Evolutionary conservation across 495 filamentous ascomycete species (phyloP).

Genomic region (Penicillium verhagenii): DNA sequence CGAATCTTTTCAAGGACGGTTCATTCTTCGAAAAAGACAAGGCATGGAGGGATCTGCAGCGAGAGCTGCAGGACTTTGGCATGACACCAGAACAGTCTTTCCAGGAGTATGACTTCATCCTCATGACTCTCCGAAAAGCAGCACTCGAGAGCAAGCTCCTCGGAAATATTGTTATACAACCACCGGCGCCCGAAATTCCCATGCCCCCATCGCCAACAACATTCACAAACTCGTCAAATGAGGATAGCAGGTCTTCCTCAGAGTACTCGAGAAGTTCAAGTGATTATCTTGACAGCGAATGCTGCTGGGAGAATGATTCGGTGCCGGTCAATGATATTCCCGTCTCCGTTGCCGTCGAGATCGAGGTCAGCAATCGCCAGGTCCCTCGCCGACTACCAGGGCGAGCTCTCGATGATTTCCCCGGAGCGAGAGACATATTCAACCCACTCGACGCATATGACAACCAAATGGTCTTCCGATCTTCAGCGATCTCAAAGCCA

Average conservation of each 20-base stretch:
- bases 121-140: constrained; percentile 9
- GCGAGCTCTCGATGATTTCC: background rate
- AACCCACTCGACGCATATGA: background rate
- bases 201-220: background rate
- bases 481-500: background rate
- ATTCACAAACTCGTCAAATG: constrained; percentile 1
- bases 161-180: background rate
- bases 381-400: background rate
- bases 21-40: constrained; percentile 4
- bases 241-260: background rate
- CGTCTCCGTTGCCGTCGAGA: background rate
- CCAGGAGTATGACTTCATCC: constrained; percentile 11
- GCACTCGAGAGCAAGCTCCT: constrained; percentile 2
- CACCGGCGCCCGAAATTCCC: background rate
- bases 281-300: background rate
- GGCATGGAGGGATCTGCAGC: constrained; percentile 10
- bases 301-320: background rate
- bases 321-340: background rate
- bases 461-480: background rate
- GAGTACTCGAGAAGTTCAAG: background rate
- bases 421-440: background rate
- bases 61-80: constrained; percentile 8
- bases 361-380: background rate
- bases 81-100: constrained; percentile 7
- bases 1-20: constrained; percentile 3